Base-by-base conservation (phyloP, 2,329 filamentous ascomycete genomes). In the Aspergillus sp. region DNA sequence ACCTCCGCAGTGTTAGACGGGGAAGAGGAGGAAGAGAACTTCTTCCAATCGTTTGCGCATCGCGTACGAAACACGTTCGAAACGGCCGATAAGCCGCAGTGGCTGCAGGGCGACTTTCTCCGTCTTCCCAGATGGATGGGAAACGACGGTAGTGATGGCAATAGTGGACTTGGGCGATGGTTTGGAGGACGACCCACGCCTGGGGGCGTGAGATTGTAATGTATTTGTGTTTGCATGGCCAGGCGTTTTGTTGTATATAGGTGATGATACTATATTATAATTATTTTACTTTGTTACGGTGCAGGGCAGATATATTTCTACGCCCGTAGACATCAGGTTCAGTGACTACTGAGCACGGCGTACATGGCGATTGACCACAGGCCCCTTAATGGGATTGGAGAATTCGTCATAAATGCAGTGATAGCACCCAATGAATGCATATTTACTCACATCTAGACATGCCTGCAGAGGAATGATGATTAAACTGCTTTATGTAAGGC, bases 21-120 rank as follows among this genome's bases (percentile, higher is more conserved):
- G 7, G 81, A 82, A n/a, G 79, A 82, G 1, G 86, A 89, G 30
- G 85, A 91, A 13, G 89, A 90, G 50, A 90, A 86, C 59, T 90
- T 96, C 70, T 91, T 97, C 65, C 82, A 89, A 59, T 86, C 87
- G 32, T 84, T 97, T 55, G 85, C 89, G 0, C 89, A 95, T 66
- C 82, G 93, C 33, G 86, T 99, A 62, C 89, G 86, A 72, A 99
- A 99, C 65, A 97, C 94, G 0, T 84, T 97, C 48, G 93, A 97
- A 55, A 88, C 85, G 0, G 81, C 90, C 2, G 87, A 91, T 48
- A 81, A 86, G 26, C 93, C 94, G 0, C 85, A 85, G 58, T 97
- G 92, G 91, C 76, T 96, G 57, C 82, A 85, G 61, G 87, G 89
- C 22, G 77, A 90, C 24, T 82, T 84, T 8, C 82, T 92, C 70